These are phyloP conservation scores for Coelastrella sp. DNA, from an alignment of 139 green algal species.

Conservation along the genomic window DNA sequence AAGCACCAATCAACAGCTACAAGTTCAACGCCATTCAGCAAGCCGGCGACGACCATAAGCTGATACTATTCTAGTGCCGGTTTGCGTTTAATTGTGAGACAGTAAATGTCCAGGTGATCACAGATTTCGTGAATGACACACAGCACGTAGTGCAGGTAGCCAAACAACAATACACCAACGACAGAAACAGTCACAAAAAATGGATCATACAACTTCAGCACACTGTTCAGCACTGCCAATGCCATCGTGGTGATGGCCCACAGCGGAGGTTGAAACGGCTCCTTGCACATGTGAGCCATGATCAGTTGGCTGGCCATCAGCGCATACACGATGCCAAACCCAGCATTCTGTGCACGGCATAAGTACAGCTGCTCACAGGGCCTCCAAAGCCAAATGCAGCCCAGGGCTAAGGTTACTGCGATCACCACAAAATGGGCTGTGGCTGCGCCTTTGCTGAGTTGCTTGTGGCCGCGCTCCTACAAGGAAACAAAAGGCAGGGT, in stretches of 20 bases:
- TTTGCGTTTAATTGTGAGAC: constrained; percentile 75
- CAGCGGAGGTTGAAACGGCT: constrained; percentile 71
- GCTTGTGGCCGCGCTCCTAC: constrained; percentile 81
- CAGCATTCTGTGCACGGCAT: constrained; percentile 50
- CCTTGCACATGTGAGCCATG: constrained; percentile 94
- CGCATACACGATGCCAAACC: constrained; percentile 72
- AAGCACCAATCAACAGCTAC: no score
- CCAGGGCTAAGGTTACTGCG: constrained; percentile 45
- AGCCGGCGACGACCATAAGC: no score
- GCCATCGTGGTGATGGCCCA: constrained; percentile 60
- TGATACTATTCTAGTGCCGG: not conserved
- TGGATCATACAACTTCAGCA: constrained; percentile 33
- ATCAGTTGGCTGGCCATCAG: constrained; percentile 82
- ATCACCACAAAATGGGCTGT: constrained; percentile 64
- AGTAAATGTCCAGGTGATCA: constrained; percentile 79
- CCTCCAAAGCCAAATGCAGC: constrained; percentile 52
- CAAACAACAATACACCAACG: constrained; percentile 50
- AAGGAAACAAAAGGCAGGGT: not conserved
- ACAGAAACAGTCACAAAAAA: constrained; percentile 57
- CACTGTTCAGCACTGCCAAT: constrained; percentile 47
- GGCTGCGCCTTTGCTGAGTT: constrained; percentile 62
- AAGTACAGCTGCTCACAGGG: constrained; percentile 21
- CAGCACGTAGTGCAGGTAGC: constrained; percentile 74
- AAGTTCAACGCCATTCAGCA: no score
- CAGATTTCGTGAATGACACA: constrained; percentile 80